Conservation (phyloP, 257 asterid genomes). For the Nicotiana otophora region DNA sequence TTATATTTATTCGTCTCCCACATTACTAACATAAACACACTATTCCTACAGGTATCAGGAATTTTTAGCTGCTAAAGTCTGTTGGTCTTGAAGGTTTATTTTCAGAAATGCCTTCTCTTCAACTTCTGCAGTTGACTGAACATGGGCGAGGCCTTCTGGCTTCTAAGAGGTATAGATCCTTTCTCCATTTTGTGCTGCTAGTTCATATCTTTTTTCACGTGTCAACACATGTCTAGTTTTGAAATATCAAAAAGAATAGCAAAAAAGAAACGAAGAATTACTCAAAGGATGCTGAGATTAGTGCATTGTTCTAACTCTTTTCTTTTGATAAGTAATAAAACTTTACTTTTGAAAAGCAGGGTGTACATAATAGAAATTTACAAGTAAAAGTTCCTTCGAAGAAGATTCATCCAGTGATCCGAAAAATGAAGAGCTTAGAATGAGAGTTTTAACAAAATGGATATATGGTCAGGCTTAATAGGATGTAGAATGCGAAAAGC, state of each 20-base stretch:
- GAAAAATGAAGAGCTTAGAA: neutral
- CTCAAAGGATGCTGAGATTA: neutral
- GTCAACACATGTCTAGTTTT: neutral
- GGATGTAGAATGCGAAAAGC: neutral
- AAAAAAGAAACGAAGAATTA: neutral
- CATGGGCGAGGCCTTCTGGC: slow-evolving; percentile 90
- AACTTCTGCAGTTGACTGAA: slow-evolving; percentile 94
- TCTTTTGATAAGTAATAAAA: neutral
- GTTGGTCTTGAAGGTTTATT: slow-evolving; percentile 33
- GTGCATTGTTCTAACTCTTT: neutral
- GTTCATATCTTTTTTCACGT: neutral
- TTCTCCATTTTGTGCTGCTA: slow-evolving; percentile 4
- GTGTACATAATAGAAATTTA: neutral
- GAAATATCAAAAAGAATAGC: neutral
- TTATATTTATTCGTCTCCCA: neutral
- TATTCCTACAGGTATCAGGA: slow-evolving; percentile 26
- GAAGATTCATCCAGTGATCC: neutral
- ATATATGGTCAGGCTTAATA: neutral
- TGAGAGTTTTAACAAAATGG: neutral
- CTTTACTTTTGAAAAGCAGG: neutral
- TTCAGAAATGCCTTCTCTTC: slow-evolving; percentile 84
- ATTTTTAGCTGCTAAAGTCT: slow-evolving; percentile 28
- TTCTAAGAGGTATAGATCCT: slow-evolving; percentile 67
- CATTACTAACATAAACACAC: neutral
- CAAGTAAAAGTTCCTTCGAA: neutral